Percentiles rank a stretch among this genome's conserved stretches.
phyloP scores from a whole-genome alignment of 1,284 basidiomycete genomes.

The Austroboletus sp. region DNA sequence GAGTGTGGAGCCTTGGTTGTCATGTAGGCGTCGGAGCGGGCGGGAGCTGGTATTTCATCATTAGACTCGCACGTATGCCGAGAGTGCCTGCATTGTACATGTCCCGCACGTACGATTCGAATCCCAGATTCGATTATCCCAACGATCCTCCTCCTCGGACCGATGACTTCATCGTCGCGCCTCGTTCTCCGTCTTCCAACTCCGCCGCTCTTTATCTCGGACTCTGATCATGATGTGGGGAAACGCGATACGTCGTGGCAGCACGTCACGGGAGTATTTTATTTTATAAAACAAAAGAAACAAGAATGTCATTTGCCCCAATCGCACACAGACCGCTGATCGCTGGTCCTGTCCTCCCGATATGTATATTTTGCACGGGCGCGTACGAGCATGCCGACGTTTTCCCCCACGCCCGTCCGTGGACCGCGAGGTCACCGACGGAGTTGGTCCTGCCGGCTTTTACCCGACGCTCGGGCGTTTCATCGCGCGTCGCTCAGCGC shows the following conservation, averaged over 20 bases:
- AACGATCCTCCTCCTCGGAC: constrained; percentile 18
- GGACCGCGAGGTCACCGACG: constrained; percentile 8
- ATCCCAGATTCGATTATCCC: constrained; percentile 1
- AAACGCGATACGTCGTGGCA: constrained; percentile 2
- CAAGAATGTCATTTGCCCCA: constrained; percentile 2
- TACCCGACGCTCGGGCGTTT: constrained; percentile 22
- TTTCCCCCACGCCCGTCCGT: not conserved
- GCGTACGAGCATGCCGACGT: not conserved
- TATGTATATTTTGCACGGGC: constrained; percentile 3
- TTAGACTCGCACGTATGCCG: constrained; percentile 17
- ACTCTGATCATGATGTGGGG: constrained; percentile 26
- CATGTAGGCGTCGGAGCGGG: constrained; percentile 23
- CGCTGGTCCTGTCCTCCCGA: constrained; percentile 16
- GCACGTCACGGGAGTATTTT: not conserved
- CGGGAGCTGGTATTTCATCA: constrained; percentile 13
- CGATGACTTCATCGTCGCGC: constrained; percentile 23
- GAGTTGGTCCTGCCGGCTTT: constrained; percentile 2
- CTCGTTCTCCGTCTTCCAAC: constrained; percentile 11
- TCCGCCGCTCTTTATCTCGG: constrained; percentile 22
- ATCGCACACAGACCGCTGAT: constrained; percentile 17
- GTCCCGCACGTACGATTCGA: constrained; percentile 3
- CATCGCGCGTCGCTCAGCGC: not conserved
- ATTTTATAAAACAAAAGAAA: not conserved
- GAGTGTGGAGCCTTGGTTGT: constrained; percentile 3
- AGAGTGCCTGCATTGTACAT: constrained; percentile 28